phyloP scores from a whole-genome alignment of 257 asterid species.

The Echites panduratus region DNA sequence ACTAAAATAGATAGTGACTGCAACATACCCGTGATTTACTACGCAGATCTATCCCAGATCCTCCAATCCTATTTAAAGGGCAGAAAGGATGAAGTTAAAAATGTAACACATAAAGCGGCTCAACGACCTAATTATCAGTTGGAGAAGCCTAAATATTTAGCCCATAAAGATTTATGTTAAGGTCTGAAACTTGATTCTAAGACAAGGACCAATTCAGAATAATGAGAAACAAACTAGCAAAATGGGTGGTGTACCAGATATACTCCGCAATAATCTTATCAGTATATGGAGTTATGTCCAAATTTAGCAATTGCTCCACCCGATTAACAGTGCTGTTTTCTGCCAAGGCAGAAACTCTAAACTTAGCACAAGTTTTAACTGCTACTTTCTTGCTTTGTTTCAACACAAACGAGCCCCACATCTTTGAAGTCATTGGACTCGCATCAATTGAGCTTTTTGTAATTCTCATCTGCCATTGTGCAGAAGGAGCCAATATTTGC shows the following conservation, averaged over 20 bases:
- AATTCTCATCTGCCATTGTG: constrained; percentile 90
- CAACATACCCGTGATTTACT: constrained; percentile 82
- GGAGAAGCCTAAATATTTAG: background rate
- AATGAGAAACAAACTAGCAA: background rate
- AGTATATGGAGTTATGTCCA: constrained; percentile 75
- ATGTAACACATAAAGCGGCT: background rate
- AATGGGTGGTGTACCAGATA: constrained; percentile 51
- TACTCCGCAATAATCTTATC: constrained; percentile 92
- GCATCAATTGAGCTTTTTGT: constrained; percentile 51
- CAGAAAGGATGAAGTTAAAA: constrained; percentile 2
- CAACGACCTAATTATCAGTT: background rate
- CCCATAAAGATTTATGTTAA: background rate
- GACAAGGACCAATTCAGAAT: background rate
- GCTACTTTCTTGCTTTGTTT: constrained; percentile 59
- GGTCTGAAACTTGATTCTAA: background rate
- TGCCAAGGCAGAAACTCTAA: constrained; percentile 59
- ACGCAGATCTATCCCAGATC: constrained; percentile 81
- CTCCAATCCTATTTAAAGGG: constrained; percentile 74
- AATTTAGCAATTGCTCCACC: constrained; percentile 75
- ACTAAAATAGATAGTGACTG: constrained; percentile 6
- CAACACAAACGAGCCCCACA: constrained; percentile 67
- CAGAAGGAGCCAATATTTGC: constrained; percentile 87
- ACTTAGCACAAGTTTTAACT: constrained; percentile 49
- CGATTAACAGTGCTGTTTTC: constrained; percentile 71
- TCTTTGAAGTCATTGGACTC: constrained; percentile 53